Percentiles rank a stretch among this genome's conserved stretches.
phyloP scores from a whole-genome alignment of 176 grass and related monocot genomes.

The Luzula sylvatica region DNA sequence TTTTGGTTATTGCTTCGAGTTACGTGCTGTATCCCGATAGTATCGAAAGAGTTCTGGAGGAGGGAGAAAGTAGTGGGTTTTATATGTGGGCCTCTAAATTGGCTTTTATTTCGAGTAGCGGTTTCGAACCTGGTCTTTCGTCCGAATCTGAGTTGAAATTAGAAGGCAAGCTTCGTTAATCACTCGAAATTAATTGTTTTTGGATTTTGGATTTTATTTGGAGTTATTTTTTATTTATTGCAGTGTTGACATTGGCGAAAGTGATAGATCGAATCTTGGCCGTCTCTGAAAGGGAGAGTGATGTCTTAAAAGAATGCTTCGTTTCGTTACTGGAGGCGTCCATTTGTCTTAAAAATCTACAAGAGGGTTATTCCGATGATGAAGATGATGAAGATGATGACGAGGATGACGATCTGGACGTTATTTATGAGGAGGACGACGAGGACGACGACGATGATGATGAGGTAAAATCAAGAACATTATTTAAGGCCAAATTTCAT shows the following conservation, averaged over 20 bases:
- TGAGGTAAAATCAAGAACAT: background rate
- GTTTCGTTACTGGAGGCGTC: slow-evolving; percentile 61
- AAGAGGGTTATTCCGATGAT: slow-evolving; percentile 36
- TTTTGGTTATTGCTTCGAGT: slow-evolving; percentile 64
- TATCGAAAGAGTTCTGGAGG: slow-evolving; percentile 39
- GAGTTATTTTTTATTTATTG: slow-evolving; percentile 6
- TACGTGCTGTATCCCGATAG: slow-evolving; percentile 68
- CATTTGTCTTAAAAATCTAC: slow-evolving; percentile 53
- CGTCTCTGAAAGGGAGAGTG: slow-evolving; percentile 24
- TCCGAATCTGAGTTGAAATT: slow-evolving; percentile 73
- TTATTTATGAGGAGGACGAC: slow-evolving; percentile 27
- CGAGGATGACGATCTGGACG: slow-evolving; percentile 34
- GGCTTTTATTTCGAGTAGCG: slow-evolving; percentile 49
- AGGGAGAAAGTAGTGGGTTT: slow-evolving; percentile 38
- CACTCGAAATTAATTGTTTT: too few relatives aligned
- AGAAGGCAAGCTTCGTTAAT: too few relatives aligned
- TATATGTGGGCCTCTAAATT: slow-evolving; percentile 41
- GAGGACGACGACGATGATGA: slow-evolving; percentile 32
- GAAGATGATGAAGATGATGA: slow-evolving; percentile 32
- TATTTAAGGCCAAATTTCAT: too few relatives aligned
- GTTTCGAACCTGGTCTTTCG: slow-evolving; percentile 44
- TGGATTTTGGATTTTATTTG: background rate
- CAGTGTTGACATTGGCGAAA: slow-evolving; percentile 49
- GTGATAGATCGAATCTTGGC: slow-evolving; percentile 40
- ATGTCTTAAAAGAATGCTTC: slow-evolving; percentile 53